Evolutionary conservation across 2,329 filamentous ascomycete species (phyloP).

Genomic region (Aspergillus calidoustus): DNA sequence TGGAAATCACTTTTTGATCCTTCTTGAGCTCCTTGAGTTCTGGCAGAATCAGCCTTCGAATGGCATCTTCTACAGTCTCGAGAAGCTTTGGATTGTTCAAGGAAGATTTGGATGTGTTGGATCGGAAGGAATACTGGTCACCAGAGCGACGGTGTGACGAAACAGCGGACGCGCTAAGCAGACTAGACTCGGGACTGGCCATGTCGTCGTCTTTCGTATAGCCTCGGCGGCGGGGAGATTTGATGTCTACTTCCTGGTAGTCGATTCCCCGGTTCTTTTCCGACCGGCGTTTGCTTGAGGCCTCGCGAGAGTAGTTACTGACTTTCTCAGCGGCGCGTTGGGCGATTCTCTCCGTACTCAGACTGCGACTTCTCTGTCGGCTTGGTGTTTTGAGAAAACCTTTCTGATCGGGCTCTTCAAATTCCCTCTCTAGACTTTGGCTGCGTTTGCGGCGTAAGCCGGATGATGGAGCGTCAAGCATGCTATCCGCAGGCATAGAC

Average conservation of each 20-base stretch:
- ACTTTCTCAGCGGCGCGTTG: slow-evolving; percentile 73
- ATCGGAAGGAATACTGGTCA: slow-evolving; percentile 63
- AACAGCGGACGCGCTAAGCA: slow-evolving; percentile 61
- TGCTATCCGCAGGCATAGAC: slow-evolving; percentile 73
- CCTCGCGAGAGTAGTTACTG: slow-evolving; percentile 54
- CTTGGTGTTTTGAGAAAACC: slow-evolving; percentile 63
- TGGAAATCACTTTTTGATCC: slow-evolving; percentile 79
- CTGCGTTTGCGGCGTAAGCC: slow-evolving; percentile 54
- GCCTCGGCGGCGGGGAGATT: slow-evolving; percentile 53
- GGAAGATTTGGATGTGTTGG: slow-evolving; percentile 68
- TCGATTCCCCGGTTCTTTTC: slow-evolving; percentile 53
- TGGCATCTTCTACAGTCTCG: slow-evolving; percentile 91
- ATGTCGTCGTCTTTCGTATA: slow-evolving; percentile 59
- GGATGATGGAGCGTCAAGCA: slow-evolving; percentile 62
- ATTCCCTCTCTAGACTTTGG: slow-evolving; percentile 53
- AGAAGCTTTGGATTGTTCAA: slow-evolving; percentile 91
- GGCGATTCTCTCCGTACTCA: slow-evolving; percentile 69
- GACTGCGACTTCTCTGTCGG: slow-evolving; percentile 63
- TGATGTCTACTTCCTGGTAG: slow-evolving; percentile 48
- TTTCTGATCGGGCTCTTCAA: slow-evolving; percentile 33
- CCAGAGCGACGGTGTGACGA: slow-evolving; percentile 59
- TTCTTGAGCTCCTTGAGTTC: slow-evolving; percentile 91
- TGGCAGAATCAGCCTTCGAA: slow-evolving; percentile 84
- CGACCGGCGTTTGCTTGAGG: slow-evolving; percentile 47
- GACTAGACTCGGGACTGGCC: slow-evolving; percentile 64